Evolutionary conservation across 169 alveolate species (phyloP), one percentile per base, ranked within the genome.

Genomic region (Cystoisospora suis): DNA sequence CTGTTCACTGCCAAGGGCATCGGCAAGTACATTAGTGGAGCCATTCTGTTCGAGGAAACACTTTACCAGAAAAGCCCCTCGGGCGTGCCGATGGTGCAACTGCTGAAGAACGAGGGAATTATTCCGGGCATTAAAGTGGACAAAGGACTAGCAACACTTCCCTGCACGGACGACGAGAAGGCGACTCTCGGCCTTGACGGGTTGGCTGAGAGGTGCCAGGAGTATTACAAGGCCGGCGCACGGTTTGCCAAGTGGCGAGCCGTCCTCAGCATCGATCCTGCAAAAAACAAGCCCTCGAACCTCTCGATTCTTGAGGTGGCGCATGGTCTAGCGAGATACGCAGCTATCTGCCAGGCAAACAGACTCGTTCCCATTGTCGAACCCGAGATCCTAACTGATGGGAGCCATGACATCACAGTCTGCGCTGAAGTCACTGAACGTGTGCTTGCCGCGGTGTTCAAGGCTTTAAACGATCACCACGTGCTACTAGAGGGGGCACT

Each of bases 241-340:
- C 97, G 99, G 80, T 99, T 99, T 93, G 99, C 99, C 90, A 99
- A 99, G 96, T 99, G 99, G 99, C 97, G 99, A 93, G 99, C 99
- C 38, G 99, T 98, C 69, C 95, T 98, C 75, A 97, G 96, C 88
- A 98, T 99, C 90, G 99, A 97, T 87, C 96, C 91, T 45, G 96
- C 93, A 34, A 80, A 85, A 40, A 95, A 95, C 81, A 95, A 95
- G 93, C 99, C 99, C 23, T 95, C 99, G 56, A 95, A 96, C 85
- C 95, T 97, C 72, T 97, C 99, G 42, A 96, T 99, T 53, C 88
- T 89, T 27, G 99, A 98, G 95, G 98, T 98, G 49, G 99, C 99
- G 29, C 98, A 98, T 95, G 98, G 99, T 80, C 96, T 99, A 90
- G 99, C 99, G 53, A 97, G 99, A 94, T 99, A 98, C 94, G 99